These are phyloP conservation scores for Penicillium sp. DNA, from an alignment of 2,329 filamentous ascomycete species.

Conservation along the genomic window DNA sequence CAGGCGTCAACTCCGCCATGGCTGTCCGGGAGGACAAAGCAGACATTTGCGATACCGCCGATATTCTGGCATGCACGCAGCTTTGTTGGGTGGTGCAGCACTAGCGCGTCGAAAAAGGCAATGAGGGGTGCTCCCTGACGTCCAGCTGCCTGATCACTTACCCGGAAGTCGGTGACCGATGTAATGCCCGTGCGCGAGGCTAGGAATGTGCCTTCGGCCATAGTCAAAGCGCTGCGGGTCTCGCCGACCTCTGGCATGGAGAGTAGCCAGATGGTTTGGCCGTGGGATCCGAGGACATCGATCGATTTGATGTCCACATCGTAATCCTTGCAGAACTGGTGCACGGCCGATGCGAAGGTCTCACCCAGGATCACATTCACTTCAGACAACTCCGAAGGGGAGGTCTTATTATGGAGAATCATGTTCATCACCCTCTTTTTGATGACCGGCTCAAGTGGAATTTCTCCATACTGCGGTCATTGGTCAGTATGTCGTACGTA, in stretches of 20 bases:
- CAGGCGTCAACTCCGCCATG: slow-evolving; percentile 35
- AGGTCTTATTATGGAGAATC: slow-evolving; percentile 56
- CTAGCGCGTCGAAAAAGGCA: slow-evolving; percentile 57
- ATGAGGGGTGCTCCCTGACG: slow-evolving; percentile 58
- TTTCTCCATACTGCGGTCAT: slow-evolving; percentile 52
- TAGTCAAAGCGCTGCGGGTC: slow-evolving; percentile 52
- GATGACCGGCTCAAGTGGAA: slow-evolving; percentile 54
- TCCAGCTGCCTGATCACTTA: slow-evolving; percentile 58
- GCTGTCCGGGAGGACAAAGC: slow-evolving; percentile 39
- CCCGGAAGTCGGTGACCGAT: slow-evolving; percentile 58
- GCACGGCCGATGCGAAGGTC: slow-evolving; percentile 55
- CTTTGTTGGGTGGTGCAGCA: slow-evolving; percentile 58
- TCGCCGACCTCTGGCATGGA: slow-evolving; percentile 53
- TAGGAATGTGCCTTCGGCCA: slow-evolving; percentile 59
- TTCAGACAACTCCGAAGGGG: slow-evolving; percentile 55
- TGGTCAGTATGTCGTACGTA: background rate
- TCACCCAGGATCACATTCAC: slow-evolving; percentile 60
- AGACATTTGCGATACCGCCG: slow-evolving; percentile 61
- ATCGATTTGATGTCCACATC: slow-evolving; percentile 48
- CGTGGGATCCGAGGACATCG: slow-evolving; percentile 58
- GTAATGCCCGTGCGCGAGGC: slow-evolving; percentile 58
- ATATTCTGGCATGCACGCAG: slow-evolving; percentile 62
- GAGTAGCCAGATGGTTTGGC: slow-evolving; percentile 59
- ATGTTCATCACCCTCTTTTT: slow-evolving; percentile 60
- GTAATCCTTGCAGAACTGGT: slow-evolving; percentile 51